Percentiles rank a stretch among this genome's conserved stretches.
phyloP scores from a whole-genome alignment of 2,329 filamentous ascomycete genomes.

The Decorospora gaudefroyi region DNA sequence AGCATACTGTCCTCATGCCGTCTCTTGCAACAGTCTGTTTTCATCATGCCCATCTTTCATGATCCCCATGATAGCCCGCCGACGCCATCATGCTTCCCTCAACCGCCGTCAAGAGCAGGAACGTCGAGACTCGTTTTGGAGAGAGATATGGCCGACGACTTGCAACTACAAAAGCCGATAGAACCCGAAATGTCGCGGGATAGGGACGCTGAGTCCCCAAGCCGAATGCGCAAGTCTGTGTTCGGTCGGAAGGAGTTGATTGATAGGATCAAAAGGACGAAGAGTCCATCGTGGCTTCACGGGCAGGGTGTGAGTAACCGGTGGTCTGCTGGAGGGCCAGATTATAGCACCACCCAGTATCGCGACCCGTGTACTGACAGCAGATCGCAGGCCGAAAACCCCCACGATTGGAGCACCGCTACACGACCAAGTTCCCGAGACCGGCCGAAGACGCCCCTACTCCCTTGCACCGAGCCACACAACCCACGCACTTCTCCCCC shows the following conservation, averaged over 20 bases:
- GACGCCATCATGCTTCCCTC: conserved; percentile 22
- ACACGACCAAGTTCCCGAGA: conserved; percentile 33
- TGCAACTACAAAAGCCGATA: conserved; percentile 11
- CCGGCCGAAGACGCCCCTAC: conserved; percentile 39
- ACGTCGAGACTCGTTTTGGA: conserved; percentile 14
- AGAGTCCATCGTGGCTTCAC: conserved; percentile 73
- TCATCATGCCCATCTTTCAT: conserved; percentile 49
- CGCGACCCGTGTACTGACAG: conserved; percentile 19
- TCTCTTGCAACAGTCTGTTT: conserved; percentile 19
- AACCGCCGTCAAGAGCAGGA: conserved; percentile 25
- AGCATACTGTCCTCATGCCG: conserved; percentile 32
- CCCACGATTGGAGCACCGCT: conserved; percentile 17
- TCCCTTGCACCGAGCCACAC: conserved; percentile 44
- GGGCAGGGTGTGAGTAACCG: conserved; percentile 56
- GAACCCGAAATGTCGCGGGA: conserved; percentile 8
- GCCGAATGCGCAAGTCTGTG: conserved; percentile 26
- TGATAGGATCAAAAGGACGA: conserved; percentile 76
- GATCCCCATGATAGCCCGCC: conserved; percentile 40
- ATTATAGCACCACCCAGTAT: background rate
- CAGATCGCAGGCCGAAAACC: conserved; percentile 22
- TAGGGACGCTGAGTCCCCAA: conserved; percentile 24
- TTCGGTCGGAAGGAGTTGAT: conserved; percentile 78
- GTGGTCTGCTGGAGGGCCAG: background rate
- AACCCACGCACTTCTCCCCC: conserved; percentile 38
- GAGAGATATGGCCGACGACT: conserved; percentile 11